phyloP scores from a whole-genome alignment of 2,329 filamentous ascomycete genomes.

The Clonostachys solani region DNA sequence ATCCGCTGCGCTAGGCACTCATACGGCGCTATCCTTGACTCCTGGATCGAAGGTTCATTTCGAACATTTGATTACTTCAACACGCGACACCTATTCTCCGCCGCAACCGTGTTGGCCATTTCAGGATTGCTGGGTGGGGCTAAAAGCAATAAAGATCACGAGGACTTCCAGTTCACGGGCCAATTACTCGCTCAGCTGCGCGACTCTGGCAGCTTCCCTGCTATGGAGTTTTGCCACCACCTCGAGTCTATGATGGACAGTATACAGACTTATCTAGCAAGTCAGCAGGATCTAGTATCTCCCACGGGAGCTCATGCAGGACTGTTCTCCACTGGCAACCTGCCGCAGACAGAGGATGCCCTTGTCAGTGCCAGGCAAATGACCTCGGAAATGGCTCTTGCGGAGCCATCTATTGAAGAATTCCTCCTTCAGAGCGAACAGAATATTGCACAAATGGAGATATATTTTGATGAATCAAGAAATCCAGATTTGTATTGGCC shows the following conservation, averaged over 20 bases:
- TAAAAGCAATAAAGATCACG: slow-evolving; percentile 28
- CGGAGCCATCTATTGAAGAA: slow-evolving; percentile 27
- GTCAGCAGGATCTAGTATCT: neutral
- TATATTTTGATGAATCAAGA: neutral
- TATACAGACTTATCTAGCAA: slow-evolving; percentile 6
- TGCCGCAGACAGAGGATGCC: neutral
- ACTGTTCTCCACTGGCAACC: neutral
- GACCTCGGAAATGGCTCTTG: slow-evolving; percentile 26
- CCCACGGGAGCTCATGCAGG: neutral
- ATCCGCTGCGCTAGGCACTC: slow-evolving; percentile 39
- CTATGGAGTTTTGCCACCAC: slow-evolving; percentile 33
- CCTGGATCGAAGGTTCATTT: slow-evolving; percentile 41
- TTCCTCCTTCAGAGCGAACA: slow-evolving; percentile 22
- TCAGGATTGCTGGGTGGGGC: slow-evolving; percentile 28
- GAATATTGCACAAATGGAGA: slow-evolving; percentile 25
- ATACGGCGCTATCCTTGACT: slow-evolving; percentile 30
- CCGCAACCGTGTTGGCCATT: slow-evolving; percentile 35
- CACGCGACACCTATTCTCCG: slow-evolving; percentile 40
- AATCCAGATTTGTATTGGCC: neutral
- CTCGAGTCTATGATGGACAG: slow-evolving; percentile 25
- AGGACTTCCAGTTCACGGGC: slow-evolving; percentile 29
- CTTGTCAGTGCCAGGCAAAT: too few species aligned
- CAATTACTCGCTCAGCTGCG: slow-evolving; percentile 31
- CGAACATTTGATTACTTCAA: slow-evolving; percentile 41
- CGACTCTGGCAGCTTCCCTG: slow-evolving; percentile 31